phyloP scores from a whole-genome alignment of 805 yeast genomes.

The Metschnikowia cerradonensis region DNA sequence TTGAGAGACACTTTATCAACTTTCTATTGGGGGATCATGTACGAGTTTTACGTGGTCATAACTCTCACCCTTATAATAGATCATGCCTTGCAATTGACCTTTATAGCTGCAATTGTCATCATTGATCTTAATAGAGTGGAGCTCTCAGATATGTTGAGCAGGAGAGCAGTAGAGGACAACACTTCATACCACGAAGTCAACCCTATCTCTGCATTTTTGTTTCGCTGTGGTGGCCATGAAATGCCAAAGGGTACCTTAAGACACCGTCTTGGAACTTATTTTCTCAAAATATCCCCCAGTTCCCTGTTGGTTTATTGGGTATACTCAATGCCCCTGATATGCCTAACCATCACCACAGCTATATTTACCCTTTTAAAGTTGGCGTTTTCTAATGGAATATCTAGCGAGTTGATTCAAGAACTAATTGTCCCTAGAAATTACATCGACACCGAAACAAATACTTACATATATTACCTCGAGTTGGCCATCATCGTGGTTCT shows the following conservation, averaged over 20 bases:
- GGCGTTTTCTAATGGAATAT: not conserved
- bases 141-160: constrained; percentile 44
- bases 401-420: not conserved
- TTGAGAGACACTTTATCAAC: not conserved
- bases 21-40: not conserved
- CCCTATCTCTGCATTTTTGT: constrained; percentile 22
- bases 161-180: constrained; percentile 15
- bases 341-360: not conserved
- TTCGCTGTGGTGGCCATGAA: constrained; percentile 14
- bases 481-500: constrained; percentile 41
- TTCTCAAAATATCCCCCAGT: constrained; percentile 10
- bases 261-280: constrained; percentile 26
- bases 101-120: constrained; percentile 58
- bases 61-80: constrained; percentile 51
- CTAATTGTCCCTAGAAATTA: not conserved
- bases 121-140: constrained; percentile 66
- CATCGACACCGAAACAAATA: constrained; percentile 16
- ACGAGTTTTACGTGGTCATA: not conserved
- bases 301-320: constrained; percentile 12
- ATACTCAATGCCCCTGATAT: constrained; percentile 18
- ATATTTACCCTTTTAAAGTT: not conserved
- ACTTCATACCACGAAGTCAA: constrained; percentile 26
- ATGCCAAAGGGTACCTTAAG: constrained; percentile 21
- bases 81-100: constrained; percentile 59
- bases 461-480: constrained; percentile 52